Base-by-base conservation (phyloP, 805 yeast genomes). In the Candida taoyuanica region DNA sequence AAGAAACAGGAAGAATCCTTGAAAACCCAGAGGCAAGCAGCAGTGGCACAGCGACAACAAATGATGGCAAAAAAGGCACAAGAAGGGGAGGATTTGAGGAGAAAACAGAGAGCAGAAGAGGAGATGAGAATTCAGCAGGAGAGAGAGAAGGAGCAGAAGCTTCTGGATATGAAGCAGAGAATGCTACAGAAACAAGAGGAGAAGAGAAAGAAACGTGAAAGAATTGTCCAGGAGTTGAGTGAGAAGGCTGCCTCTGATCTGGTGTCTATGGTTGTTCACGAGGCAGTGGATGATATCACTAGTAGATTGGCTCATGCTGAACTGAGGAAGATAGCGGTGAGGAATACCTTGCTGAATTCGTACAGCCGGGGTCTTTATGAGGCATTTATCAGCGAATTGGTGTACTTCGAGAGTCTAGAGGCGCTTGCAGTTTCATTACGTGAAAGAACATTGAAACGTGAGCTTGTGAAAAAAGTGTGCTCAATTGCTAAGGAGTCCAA, bases 371-470 rank as follows among this genome's bases (percentile, higher is more conserved):
- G 78, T 29, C 54, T 85, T 1, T 81, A 64, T 44, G 52, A 58
- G 14, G 85, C 89, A 0, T 80, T 84, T 48, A 51, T 85, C 29
- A 68, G 73, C 31, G 89, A 83, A 46, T 64, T 72, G 27, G 53
- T 74, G 0, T 76, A 68, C 49, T 56, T 71, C 27, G 55, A 62
- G 3, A 58, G 65, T 0, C 50, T 71, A 29, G 71, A 71, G 20
- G 53, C 64, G 3, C 58, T 61, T 31, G 83, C 93, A 0, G 70
- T 64, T n/a, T 23, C 43, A 2, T 54, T 66, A 30, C 55, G 70
- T 31, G 47, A 60, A 1, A 49, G 37, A 7, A 49, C 48, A 3
- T 34, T 75, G 18, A 68, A 66, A 42, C 47, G 36, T 16, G 44
- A 32, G 3, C 39, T 54, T 1, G 49, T 78, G 3, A 44, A 41